Percentiles rank a stretch among this genome's conserved stretches.
These are phyloP conservation scores for Candida fluviatilis DNA, from an alignment of 805 yeast genomes.

Conservation along the genomic window DNA sequence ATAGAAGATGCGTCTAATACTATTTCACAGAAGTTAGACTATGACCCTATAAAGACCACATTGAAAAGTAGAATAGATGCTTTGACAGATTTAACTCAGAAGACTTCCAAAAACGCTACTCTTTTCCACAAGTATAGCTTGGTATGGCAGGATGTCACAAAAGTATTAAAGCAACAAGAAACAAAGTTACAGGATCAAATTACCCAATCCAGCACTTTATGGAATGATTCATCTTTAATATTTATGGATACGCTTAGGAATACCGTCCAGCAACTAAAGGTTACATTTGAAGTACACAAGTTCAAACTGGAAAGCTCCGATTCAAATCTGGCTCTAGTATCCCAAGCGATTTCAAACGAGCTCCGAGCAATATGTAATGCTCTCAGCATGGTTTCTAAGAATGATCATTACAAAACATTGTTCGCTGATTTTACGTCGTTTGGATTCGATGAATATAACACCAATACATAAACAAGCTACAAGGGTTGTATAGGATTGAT, in stretches of 20 bases:
- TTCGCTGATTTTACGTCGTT: conserved; percentile 5
- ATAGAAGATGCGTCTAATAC: conserved; percentile 35
- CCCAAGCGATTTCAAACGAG: conserved; percentile 18
- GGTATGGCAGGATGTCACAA: conserved; percentile 25
- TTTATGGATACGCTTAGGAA: conserved; percentile 4
- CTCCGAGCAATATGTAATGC: conserved; percentile 16
- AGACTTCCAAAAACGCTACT: conserved; percentile 23
- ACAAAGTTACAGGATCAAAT: conserved; percentile 14
- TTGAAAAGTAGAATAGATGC: conserved; percentile 27
- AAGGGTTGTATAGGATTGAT: not conserved
- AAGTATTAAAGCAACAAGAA: conserved; percentile 23
- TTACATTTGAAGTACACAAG: conserved; percentile 3
- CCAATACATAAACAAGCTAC: not conserved
- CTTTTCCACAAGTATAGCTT: conserved; percentile 22
- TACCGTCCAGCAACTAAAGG: conserved; percentile 5
- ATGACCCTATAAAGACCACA: conserved; percentile 28
- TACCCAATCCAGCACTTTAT: conserved; percentile 4
- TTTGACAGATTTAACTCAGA: conserved; percentile 18
- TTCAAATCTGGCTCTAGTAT: not conserved
- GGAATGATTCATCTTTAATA: conserved; percentile 7
- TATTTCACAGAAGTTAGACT: conserved; percentile 26
- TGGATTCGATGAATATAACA: conserved; percentile 1
- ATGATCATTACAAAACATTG: not conserved
- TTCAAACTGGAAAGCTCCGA: not conserved
- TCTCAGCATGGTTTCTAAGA: conserved; percentile 9